Base-by-base conservation (phyloP, 2,329 filamentous ascomycete species). In the Nemania bipapillata region DNA sequence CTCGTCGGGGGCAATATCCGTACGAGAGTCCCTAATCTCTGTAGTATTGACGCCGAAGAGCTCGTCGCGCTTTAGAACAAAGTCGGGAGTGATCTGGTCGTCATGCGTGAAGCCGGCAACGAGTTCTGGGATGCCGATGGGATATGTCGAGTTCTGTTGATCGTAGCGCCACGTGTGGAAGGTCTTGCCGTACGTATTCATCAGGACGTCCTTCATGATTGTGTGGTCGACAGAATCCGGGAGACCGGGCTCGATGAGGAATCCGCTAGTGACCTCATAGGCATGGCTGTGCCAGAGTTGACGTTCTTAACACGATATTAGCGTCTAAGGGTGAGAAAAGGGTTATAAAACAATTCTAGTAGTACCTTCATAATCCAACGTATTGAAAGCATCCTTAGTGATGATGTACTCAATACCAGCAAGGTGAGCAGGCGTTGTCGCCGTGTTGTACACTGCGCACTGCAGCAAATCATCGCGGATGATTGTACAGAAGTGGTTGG, bases 31-130 rank as follows among this genome's bases (percentile, higher is more conserved):
- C 49, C 54, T 65, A 20, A 74, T 69, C n/a, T 68, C 70, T 2
- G 71, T 74, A 7, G 73, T 76, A 50, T 74, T 75, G 24, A 68
- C 40, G 2, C 72, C 72, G 30, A 74, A 75, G 11, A 74, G 58
- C 7, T 62, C 62, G 17, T 75, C 72, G 32, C 73, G 69, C 24
- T 67, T 54, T 4, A 53, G 57, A 9, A 75, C 71, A 32, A 74
- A 75, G 24, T 70, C 69, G 24, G 73, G 73, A 20, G 73, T 74
- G 61, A 86, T 82, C 78, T 87, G 85, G 15, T 81, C 80, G 56
- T 80, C 79, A 9, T 77, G 77, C 26, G 86, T 88, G 69, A 84
- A 89, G 74, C 89, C 90, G 70, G 85, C 88, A 87, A 92, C 91
- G 72, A 91, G 79, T 79, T 89, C 80, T 63, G 90, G 89, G 69